phyloP scores from a whole-genome alignment of 139 green algal species.

The Haematococcus sp. region DNA sequence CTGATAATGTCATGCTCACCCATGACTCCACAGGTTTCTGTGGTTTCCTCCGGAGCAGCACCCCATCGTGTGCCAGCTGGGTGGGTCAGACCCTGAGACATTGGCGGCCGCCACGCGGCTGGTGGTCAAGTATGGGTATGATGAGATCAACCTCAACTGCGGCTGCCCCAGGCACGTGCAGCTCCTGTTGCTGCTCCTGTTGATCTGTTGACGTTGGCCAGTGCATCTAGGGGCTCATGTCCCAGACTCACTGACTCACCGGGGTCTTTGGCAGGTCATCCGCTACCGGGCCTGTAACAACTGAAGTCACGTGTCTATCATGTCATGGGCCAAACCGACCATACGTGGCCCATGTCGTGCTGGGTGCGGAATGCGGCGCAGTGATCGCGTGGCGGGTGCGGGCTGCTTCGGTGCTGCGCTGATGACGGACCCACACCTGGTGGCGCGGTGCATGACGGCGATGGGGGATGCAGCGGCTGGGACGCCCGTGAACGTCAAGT shows the following conservation, averaged over 20 bases:
- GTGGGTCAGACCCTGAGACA: conserved; percentile 71
- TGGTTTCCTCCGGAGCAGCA: conserved; percentile 88
- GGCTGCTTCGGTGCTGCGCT: conserved; percentile 90
- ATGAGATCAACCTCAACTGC: conserved; percentile 96
- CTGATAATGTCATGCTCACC: too few species aligned
- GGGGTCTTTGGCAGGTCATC: not conserved
- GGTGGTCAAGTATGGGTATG: conserved; percentile 62
- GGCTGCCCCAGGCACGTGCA: conserved; percentile 85
- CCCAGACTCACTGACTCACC: not conserved
- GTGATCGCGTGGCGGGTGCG: conserved; percentile 82
- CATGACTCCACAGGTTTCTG: conserved; percentile 50
- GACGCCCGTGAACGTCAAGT: conserved; percentile 82
- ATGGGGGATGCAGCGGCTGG: not conserved
- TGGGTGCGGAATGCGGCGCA: too few species aligned
- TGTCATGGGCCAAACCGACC: not conserved
- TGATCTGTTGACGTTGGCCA: too few species aligned
- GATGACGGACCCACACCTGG: conserved; percentile 79
- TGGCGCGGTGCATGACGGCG: conserved; percentile 66
- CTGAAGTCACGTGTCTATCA: not conserved
- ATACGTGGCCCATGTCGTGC: not conserved
- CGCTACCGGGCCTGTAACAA: not conserved
- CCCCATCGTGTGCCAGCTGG: conserved; percentile 89
- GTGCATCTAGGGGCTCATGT: not conserved
- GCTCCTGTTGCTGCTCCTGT: too few species aligned
- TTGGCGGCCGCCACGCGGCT: conserved; percentile 61